These are phyloP conservation scores for Gardenia jasminoides DNA, from an alignment of 257 asterid genomes.

Conservation along the genomic window DNA sequence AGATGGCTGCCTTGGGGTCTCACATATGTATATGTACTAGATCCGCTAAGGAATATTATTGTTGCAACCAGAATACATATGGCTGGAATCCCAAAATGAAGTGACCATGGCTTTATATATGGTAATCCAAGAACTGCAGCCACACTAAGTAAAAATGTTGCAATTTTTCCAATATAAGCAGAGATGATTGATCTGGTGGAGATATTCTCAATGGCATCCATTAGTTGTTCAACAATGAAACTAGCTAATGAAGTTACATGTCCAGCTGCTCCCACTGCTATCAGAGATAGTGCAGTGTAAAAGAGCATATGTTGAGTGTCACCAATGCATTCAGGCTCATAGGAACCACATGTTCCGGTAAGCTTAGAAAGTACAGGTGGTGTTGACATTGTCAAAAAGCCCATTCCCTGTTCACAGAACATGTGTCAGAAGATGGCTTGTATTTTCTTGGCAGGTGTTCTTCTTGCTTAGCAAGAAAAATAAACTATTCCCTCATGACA, in stretches of 20 bases:
- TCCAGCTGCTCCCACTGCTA: constrained; percentile 28
- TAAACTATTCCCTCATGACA: background rate
- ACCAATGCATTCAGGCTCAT: constrained; percentile 31
- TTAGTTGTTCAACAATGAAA: constrained; percentile 20
- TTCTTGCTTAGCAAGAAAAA: background rate
- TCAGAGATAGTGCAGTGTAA: constrained; percentile 21
- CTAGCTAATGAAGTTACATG: constrained; percentile 12
- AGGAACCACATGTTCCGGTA: constrained; percentile 20
- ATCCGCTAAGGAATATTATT: constrained; percentile 20
- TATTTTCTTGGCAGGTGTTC: background rate
- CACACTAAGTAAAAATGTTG: constrained; percentile 2
- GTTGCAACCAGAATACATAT: constrained; percentile 20
- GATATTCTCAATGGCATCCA: constrained; percentile 6
- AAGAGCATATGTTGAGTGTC: constrained; percentile 24
- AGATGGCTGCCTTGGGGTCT: constrained; percentile 29
- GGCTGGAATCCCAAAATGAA: constrained; percentile 32
- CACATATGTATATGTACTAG: constrained; percentile 2
- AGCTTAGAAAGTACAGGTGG: constrained; percentile 28
- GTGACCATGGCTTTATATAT: constrained; percentile 30
- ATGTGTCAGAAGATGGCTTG: background rate
- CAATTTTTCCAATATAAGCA: constrained; percentile 10
- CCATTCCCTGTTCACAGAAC: constrained; percentile 28
- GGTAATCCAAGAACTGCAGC: constrained; percentile 27
- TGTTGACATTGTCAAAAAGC: constrained; percentile 28
- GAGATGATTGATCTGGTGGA: background rate